These are phyloP conservation scores for Trichoderma sp. DNA, from an alignment of 2,329 filamentous ascomycete species.

Conservation along the genomic window DNA sequence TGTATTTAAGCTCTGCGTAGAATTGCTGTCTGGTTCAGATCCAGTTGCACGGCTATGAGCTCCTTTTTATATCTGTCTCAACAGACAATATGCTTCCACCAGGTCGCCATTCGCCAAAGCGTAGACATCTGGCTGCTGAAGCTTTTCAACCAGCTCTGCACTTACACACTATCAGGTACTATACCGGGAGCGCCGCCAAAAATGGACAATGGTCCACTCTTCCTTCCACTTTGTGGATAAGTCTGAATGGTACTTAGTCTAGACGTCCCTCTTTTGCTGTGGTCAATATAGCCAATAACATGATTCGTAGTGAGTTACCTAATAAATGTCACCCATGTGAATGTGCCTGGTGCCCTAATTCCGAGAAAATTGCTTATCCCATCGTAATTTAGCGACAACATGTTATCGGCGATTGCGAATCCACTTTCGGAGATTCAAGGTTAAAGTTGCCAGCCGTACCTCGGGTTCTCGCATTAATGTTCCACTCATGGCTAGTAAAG, in stretches of 20 bases:
- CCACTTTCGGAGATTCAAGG: constrained; percentile 4
- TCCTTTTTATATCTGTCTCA: not conserved
- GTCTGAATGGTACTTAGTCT: not conserved
- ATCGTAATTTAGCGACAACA: not conserved
- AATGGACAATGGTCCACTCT: not conserved
- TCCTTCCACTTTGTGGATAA: not conserved
- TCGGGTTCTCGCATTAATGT: not conserved
- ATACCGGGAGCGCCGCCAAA: not conserved
- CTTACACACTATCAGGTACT: not conserved
- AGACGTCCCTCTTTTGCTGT: not conserved
- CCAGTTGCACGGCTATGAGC: not conserved
- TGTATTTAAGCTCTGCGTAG: not conserved
- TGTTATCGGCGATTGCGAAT: constrained; percentile 7
- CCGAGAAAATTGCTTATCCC: not conserved
- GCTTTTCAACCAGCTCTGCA: not conserved
- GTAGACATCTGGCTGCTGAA: not conserved
- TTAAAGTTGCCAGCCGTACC: not conserved
- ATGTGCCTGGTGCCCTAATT: not conserved
- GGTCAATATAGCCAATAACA: not conserved
- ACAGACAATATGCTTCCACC: not conserved
- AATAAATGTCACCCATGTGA: not conserved
- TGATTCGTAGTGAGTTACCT: not conserved
- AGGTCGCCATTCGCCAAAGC: not conserved
- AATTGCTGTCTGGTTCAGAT: not conserved
- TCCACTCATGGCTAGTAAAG: not conserved